These are phyloP conservation scores for Graphilbum fragrans DNA, from an alignment of 2,329 filamentous ascomycete genomes.

Conservation along the genomic window DNA sequence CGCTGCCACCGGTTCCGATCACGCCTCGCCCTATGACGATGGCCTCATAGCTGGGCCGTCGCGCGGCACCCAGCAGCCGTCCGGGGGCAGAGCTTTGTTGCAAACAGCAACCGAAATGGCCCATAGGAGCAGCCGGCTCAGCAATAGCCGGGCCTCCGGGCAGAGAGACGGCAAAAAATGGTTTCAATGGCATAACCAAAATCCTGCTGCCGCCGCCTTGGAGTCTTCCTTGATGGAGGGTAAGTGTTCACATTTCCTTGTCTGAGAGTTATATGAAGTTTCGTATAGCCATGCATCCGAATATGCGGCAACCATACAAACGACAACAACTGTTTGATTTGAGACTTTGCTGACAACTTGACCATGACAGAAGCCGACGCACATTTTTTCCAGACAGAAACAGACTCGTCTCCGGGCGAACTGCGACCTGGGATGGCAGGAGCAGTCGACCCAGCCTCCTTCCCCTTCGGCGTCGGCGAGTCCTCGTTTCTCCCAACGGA, in stretches of 20 bases:
- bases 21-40: background rate
- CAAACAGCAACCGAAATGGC: background rate
- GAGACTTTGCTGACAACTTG: background rate
- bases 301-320: too few species aligned
- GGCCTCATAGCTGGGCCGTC: background rate
- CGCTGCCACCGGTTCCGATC: too few species aligned
- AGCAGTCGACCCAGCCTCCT: background rate
- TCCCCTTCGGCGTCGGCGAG: background rate
- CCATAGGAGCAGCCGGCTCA: conserved; percentile 9
- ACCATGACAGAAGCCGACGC: conserved; percentile 30
- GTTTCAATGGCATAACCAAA: conserved; percentile 42
- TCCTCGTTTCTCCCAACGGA: conserved; percentile 2
- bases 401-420: conserved; percentile 37
- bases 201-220: conserved; percentile 30
- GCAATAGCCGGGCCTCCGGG: conserved; percentile 34
- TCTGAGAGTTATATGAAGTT: too few species aligned
- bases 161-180: conserved; percentile 39
- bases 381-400: conserved; percentile 42
- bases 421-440: too few species aligned
- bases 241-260: conserved; percentile 12
- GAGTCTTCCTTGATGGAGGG: conserved; percentile 35
- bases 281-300: too few species aligned
- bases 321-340: background rate
- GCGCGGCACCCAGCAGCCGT: background rate
- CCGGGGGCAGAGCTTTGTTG: too few species aligned